phyloP scores from a whole-genome alignment of 352 stramenopile genomes.

The Globisporangium nodosum region DNA sequence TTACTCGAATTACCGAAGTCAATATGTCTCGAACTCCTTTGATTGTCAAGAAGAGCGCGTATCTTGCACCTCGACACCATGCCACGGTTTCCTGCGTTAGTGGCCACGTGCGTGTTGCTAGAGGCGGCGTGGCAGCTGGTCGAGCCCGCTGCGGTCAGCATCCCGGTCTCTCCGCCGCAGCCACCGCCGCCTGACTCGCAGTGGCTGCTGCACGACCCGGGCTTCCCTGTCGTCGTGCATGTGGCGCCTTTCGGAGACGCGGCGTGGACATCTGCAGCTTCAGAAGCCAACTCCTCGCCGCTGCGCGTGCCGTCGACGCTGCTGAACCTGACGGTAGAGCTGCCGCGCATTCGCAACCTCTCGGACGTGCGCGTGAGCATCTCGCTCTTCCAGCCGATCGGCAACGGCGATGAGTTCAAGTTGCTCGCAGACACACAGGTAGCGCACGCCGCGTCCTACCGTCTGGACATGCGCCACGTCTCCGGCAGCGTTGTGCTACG shows the following conservation, averaged over 20 bases:
- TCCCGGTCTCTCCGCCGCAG: background rate
- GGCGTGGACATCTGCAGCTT: constrained; percentile 7
- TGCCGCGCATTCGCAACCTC: constrained; percentile 14
- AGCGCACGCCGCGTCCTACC: constrained; percentile 20
- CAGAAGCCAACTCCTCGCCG: background rate
- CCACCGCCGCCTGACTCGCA: background rate
- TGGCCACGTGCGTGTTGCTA: too few species aligned
- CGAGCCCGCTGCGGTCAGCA: too few species aligned
- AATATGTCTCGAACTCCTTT: too few species aligned
- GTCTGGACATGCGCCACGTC: constrained; percentile 21
- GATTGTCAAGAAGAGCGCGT: too few species aligned
- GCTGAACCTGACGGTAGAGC: constrained; percentile 22
- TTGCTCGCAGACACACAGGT: constrained; percentile 25
- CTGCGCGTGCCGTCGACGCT: constrained; percentile 27
- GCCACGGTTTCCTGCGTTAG: too few species aligned
- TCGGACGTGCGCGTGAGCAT: constrained; percentile 22
- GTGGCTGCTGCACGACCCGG: constrained; percentile 31
- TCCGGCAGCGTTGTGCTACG: constrained; percentile 20
- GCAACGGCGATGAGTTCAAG: constrained; percentile 6
- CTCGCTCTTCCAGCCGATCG: constrained; percentile 21
- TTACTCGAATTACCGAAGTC: too few species aligned
- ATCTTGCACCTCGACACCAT: too few species aligned
- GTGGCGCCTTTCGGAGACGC: constrained; percentile 30
- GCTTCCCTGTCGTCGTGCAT: constrained; percentile 21
- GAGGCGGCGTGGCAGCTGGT: background rate